These are phyloP conservation scores for Phaseolus lunatus DNA, from an alignment of 306 rosid genomes.

Conservation along the genomic window DNA sequence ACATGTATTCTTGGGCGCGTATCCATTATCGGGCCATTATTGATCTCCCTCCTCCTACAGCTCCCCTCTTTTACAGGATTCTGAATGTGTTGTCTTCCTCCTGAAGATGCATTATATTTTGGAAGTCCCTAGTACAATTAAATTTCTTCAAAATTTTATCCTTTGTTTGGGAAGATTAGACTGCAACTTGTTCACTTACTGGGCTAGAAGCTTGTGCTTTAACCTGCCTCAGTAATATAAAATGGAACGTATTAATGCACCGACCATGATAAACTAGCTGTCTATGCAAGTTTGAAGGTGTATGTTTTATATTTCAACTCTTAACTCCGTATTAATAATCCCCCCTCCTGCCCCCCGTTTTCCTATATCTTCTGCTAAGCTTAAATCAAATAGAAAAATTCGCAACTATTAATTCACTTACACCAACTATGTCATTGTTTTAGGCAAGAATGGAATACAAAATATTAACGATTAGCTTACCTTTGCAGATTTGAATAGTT, in stretches of 20 bases:
- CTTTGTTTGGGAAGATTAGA: constrained; percentile 65
- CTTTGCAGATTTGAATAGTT: constrained; percentile 93
- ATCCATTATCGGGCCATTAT: constrained; percentile 34
- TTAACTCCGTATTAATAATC: not conserved
- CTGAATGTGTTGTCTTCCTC: constrained; percentile 47
- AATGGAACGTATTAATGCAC: constrained; percentile 20
- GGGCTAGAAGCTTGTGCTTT: constrained; percentile 65
- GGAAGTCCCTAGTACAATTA: constrained; percentile 70
- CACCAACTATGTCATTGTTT: constrained; percentile 15
- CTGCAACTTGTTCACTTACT: constrained; percentile 85
- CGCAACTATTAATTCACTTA: not conserved
- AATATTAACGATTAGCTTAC: constrained; percentile 55
- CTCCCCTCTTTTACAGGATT: constrained; percentile 45
- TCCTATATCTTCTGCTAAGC: not conserved
- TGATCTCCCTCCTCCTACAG: constrained; percentile 38
- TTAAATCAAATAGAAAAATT: not conserved
- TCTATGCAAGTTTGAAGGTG: not conserved
- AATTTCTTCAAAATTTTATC: constrained; percentile 69
- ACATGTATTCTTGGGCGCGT: constrained; percentile 43
- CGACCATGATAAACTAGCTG: constrained; percentile 31
- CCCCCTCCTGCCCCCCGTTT: too few species aligned
- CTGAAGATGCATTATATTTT: constrained; percentile 47
- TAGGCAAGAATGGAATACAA: constrained; percentile 4
- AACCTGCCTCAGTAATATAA: constrained; percentile 66
- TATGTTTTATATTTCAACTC: constrained; percentile 18